Evolutionary conservation across 495 filamentous ascomycete species (phyloP), one percentile per base, ranked within the genome.

Genomic region (Podospora anserina): DNA sequence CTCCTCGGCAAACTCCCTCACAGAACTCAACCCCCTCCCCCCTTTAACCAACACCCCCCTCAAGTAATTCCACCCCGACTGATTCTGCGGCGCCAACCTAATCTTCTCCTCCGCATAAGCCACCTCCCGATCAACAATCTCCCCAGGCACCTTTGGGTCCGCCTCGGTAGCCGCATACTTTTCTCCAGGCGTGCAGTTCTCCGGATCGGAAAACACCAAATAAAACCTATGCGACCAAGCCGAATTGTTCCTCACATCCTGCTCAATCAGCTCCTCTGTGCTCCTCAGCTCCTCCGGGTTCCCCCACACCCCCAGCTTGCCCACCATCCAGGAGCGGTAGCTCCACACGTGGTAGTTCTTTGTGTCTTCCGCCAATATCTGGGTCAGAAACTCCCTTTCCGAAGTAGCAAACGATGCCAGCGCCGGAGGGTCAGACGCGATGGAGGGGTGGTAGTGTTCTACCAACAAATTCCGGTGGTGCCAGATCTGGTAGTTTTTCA

Each of bases 281-380:
- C 88, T 88, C 66, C 84, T 78, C 30, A 93, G 80, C 81, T 99
- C 95, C 11, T 69, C 80, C 2, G 68, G 68, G 63, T 68, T 70
- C 44, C 56, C 72, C 72, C 78, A 99, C 20, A 94, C 78, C 20
- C 82, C 82, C 74, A 98, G 91, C 72, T 92, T 91, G 39, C 87
- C 85, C 53, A 97, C 92, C 1, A 98, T 83, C 87, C 94, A 98
- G 79, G 97, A 95, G 16, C 92, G 86, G 77, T 98, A 98, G 64
- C 89, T 91, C 94, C 95, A 99, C 54, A 99, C 96, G 77, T 99
- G 95, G 76, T 98, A 98, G 82, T 99, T 99, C 78, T 99, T 99
- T 15, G 89, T 86, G 78, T 99, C 95, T 71, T 89, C 83, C 66
- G 85, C 85, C 57, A 99, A 91, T 87, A 97, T 97, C 55, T 84